Evolutionary conservation across 1,139 yeast species (phyloP).

Genomic region (Pichia cactophila): DNA sequence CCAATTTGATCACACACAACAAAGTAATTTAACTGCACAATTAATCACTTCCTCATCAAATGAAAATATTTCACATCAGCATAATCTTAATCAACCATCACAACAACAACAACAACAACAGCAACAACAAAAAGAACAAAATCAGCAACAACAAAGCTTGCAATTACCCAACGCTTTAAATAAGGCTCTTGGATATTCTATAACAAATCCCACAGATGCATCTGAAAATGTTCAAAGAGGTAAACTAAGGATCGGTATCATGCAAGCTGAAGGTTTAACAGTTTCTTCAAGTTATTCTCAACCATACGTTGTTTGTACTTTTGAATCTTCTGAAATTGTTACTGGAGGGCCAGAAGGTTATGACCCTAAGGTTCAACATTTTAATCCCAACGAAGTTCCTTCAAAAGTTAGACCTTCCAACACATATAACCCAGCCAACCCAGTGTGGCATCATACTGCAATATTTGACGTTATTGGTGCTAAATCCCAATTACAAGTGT

Average conservation of each 20-base stretch:
- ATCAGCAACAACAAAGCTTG: constrained; percentile 7
- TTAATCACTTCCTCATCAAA: constrained; percentile 11
- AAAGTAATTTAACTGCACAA: constrained; percentile 24
- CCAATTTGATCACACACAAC: constrained; percentile 22
- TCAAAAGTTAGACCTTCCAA: constrained; percentile 12
- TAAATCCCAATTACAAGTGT: constrained; percentile 74
- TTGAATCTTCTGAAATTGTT: constrained; percentile 86
- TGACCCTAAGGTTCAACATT: constrained; percentile 19
- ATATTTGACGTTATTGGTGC: constrained; percentile 85
- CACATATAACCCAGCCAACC: constrained; percentile 44
- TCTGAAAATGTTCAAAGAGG: constrained; percentile 56
- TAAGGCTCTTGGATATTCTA: constrained; percentile 10
- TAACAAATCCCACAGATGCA: constrained; percentile 16
- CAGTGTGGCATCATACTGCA: constrained; percentile 87
- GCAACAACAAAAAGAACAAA: background rate
- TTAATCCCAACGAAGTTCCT: background rate
- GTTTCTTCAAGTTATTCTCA: constrained; percentile 48
- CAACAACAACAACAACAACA: constrained; percentile 25
- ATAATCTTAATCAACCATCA: constrained; percentile 8
- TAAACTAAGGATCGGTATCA: constrained; percentile 68
- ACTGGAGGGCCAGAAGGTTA: constrained; percentile 71
- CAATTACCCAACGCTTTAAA: background rate
- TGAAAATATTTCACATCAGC: constrained; percentile 3
- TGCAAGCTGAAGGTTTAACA: constrained; percentile 66
- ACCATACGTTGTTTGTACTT: constrained; percentile 91